phyloP scores from a whole-genome alignment of 31 red algal genomes.

The Porphyra umbilicalis region DNA sequence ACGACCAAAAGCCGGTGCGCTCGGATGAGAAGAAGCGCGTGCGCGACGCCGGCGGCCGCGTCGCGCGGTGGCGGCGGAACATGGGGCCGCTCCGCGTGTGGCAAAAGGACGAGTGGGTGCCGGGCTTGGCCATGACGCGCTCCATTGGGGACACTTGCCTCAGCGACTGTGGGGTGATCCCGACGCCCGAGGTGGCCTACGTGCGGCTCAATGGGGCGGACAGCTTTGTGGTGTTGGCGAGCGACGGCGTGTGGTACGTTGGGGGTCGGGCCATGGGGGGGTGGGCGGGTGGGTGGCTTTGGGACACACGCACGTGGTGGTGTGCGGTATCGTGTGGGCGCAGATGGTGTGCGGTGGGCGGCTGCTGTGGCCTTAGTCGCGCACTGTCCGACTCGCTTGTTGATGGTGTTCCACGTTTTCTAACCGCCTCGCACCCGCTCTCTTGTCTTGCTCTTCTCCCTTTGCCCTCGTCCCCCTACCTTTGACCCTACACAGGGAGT shows the following conservation, averaged over 20 bases:
- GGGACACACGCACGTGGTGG: too few species aligned
- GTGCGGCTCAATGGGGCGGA: slow-evolving; percentile 21
- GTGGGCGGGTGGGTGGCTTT: not conserved
- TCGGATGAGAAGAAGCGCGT: slow-evolving; percentile 69
- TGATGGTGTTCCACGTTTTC: too few species aligned
- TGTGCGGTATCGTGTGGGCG: too few species aligned
- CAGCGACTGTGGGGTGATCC: slow-evolving; percentile 47
- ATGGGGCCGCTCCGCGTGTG: slow-evolving; percentile 76
- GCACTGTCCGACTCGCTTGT: too few species aligned
- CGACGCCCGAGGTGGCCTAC: slow-evolving; percentile 73
- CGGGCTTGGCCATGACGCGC: slow-evolving; percentile 83
- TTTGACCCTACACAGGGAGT: slow-evolving; percentile 47
- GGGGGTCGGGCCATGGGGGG: not conserved
- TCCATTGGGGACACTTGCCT: slow-evolving; percentile 71
- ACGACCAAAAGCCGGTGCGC: slow-evolving; percentile 75
- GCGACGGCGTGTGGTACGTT: slow-evolving; percentile 73
- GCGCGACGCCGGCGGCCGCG: slow-evolving; percentile 51
- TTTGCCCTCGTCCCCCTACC: too few species aligned
- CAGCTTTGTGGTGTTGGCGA: slow-evolving; percentile 60
- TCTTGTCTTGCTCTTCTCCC: too few species aligned
- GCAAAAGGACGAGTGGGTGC: slow-evolving; percentile 72
- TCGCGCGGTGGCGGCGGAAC: slow-evolving; percentile 65
- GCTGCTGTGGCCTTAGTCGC: too few species aligned
- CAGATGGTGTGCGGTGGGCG: too few species aligned
- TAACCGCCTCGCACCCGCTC: too few species aligned